Evolutionary conservation across 2,329 filamentous ascomycete species (phyloP).

Genomic region (Metarhizium robertsii): DNA sequence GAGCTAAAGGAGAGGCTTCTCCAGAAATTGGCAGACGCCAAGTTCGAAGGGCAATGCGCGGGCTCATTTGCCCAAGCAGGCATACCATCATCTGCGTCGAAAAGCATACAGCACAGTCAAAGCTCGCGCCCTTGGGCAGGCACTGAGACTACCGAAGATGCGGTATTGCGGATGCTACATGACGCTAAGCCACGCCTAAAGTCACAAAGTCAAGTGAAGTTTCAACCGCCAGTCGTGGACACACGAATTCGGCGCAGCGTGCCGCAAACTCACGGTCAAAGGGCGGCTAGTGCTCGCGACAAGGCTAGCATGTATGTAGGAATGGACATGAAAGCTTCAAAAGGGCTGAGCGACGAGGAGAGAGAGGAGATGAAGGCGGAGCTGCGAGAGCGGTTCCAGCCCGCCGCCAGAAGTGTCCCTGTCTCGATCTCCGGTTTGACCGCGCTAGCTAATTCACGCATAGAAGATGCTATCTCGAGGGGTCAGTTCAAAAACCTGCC

Average conservation of each 20-base stretch:
- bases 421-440: constrained; percentile 69
- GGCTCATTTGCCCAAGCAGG: constrained; percentile 38
- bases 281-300: constrained; percentile 46
- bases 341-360: constrained; percentile 59
- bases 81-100: constrained; percentile 44
- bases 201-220: constrained; percentile 36
- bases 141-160: constrained; percentile 62
- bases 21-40: constrained; percentile 44
- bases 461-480: constrained; percentile 86
- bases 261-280: constrained; percentile 32
- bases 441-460: constrained; percentile 79
- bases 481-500: constrained; percentile 83
- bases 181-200: constrained; percentile 66
- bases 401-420: constrained; percentile 63
- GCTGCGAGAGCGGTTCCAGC: constrained; percentile 71
- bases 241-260: constrained; percentile 36
- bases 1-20: constrained; percentile 51
- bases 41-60: constrained; percentile 43
- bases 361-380: constrained; percentile 61
- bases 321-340: constrained; percentile 35
- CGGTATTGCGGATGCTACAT: constrained; percentile 74
- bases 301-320: constrained; percentile 42
- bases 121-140: constrained; percentile 68
- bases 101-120: constrained; percentile 53
- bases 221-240: constrained; percentile 40